phyloP scores from a whole-genome alignment of 192 early-diverging fungal genomes.

The Coemansia erecta region DNA sequence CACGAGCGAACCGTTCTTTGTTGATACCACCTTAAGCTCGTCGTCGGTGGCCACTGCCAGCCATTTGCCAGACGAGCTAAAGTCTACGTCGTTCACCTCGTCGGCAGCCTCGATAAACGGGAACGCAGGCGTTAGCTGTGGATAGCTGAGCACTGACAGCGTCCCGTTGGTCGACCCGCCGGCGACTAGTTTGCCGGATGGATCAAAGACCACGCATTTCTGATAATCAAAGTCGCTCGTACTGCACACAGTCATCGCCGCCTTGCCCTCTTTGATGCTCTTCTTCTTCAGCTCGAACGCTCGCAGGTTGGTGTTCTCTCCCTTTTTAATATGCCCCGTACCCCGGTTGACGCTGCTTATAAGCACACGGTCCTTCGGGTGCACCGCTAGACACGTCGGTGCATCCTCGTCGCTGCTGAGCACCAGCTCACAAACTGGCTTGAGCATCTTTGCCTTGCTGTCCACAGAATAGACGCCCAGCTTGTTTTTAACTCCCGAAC shows the following conservation, averaged over 20 bases:
- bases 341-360: constrained; percentile 73
- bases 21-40: constrained; percentile 29
- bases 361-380: constrained; percentile 69
- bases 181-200: constrained; percentile 31
- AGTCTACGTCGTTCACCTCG: constrained; percentile 49
- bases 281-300: constrained; percentile 63
- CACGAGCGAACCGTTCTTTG: constrained; percentile 22
- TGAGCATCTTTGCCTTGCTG: constrained; percentile 14
- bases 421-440: constrained; percentile 34
- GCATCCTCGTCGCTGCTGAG: constrained; percentile 73
- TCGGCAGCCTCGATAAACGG: constrained; percentile 34
- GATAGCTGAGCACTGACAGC: constrained; percentile 35
- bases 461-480: constrained; percentile 23
- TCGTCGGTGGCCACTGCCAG: constrained; percentile 34
- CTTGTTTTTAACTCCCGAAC: constrained; percentile 85
- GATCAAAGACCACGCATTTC: constrained; percentile 30
- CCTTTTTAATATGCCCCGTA: constrained; percentile 59
- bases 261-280: constrained; percentile 21
- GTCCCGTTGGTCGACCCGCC: constrained; percentile 48
- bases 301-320: constrained; percentile 77
- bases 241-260: constrained; percentile 32
- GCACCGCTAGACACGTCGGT: constrained; percentile 74
- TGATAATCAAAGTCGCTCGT: constrained; percentile 44
- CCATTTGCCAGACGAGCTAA: constrained; percentile 29
- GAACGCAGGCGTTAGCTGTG: constrained; percentile 32